Base-by-base conservation (phyloP, 2,329 filamentous ascomycete genomes). In the Cytospora leucostoma region DNA sequence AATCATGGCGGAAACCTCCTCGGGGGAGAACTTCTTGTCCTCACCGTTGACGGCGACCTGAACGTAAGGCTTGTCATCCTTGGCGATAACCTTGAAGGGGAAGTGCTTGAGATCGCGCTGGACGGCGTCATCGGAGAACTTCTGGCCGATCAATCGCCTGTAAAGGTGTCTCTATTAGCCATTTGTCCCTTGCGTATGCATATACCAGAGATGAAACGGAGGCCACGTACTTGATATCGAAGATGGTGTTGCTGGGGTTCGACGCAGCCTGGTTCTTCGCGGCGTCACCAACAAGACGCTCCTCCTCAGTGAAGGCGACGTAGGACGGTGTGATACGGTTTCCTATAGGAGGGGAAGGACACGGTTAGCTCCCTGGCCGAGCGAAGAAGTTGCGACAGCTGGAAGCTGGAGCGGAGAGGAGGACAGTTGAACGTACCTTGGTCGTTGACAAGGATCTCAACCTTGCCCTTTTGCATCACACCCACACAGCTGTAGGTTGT, bases 51-150 rank as follows among this genome's bases (percentile, higher is more conserved):
- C 87, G 63, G 90, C 78, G 71, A 94, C 90, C 76, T 90, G 84
- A 75, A 99, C 88, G 70, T 88, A 81, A 68, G 95, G 95, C 84
- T 97, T 97, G 76, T 88, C 93, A 79, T 90, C 87, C 84, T 95
- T 93, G 84, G 90, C 85, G 74, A 92, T 76, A 66, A 99, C 91
- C 82, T 92, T 92, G 90, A 94, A 99, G 74, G 95, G 94, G 86
- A 97, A 97, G 84, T 97, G 91, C 91, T 99, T 98, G 76, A 95
- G 86, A 76, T 99, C 95, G 75, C 83, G 85, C 82, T 97, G 93
- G 70, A 97, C 89, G 68, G 96, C 91, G 82, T 89, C 91, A 77
- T 95, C 91, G 57, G 81, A 80, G 78, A 84, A 93, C 80, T 93
- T 95, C 78, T 90, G 90, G 73, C 91, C 91, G 74, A 95, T 93